Conservation (phyloP, 129 eudicot genomes). For the Chrysanthemum makinoi region DNA sequence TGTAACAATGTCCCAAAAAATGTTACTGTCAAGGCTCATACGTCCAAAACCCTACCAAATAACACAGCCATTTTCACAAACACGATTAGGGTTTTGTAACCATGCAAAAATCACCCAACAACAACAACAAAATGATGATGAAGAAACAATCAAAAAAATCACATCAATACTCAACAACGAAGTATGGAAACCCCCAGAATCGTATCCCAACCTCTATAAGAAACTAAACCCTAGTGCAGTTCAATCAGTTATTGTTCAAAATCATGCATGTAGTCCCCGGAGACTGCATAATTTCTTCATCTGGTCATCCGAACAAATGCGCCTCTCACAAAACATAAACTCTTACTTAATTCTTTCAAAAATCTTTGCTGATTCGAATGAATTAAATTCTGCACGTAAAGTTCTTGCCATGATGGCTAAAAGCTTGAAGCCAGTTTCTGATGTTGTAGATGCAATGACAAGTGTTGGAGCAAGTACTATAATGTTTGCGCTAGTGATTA, state of each 20-base stretch:
- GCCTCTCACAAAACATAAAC: constrained; percentile 9
- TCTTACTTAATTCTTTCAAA: constrained; percentile 29
- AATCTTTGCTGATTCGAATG: no score
- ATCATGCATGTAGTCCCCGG: constrained; percentile 38
- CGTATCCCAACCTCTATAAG: constrained; percentile 25
- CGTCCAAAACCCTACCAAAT: background rate
- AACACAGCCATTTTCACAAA: background rate
- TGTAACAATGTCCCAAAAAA: background rate
- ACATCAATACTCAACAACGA: constrained; percentile 36
- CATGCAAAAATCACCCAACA: constrained; percentile 16
- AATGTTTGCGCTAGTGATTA: constrained; percentile 30
- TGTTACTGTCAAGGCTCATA: constrained; percentile 24
- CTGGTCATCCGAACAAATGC: no score
- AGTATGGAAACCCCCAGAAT: constrained; percentile 47
- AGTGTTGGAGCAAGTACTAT: constrained; percentile 9
- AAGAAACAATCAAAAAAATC: constrained; percentile 43
- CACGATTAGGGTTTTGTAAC: constrained; percentile 17
- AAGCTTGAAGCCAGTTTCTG: constrained; percentile 5
- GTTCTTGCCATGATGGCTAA: constrained; percentile 27
- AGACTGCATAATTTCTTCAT: constrained; percentile 41
- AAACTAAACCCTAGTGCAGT: constrained; percentile 50
- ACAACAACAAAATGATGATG: background rate
- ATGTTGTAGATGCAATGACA: constrained; percentile 19
- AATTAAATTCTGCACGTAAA: background rate
- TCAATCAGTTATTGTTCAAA: constrained; percentile 48